Percentiles rank a stretch among this genome's conserved stretches.
Conservation (phyloP, 306 rosid species). For the Rubus parviflorus region DNA sequence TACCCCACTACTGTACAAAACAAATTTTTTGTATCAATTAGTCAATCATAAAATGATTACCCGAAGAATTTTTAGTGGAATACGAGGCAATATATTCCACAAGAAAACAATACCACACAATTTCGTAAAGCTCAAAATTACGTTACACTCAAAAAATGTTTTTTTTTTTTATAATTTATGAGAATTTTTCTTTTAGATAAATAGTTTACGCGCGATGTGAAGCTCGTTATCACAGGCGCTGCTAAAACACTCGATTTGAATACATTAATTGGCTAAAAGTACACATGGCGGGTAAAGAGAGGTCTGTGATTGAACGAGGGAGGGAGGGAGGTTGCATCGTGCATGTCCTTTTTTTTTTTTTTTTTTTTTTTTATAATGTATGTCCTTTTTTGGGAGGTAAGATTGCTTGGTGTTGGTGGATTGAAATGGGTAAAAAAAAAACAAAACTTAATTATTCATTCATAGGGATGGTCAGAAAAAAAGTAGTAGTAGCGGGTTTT, state of each 20-base stretch:
- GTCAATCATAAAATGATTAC: constrained; percentile 62
- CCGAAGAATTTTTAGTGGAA: constrained; percentile 47
- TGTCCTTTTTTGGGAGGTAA: constrained; percentile 15
- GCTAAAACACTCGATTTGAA: background rate
- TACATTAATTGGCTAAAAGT: constrained; percentile 16
- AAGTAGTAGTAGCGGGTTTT: constrained; percentile 76
- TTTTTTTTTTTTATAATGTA: constrained; percentile 9
- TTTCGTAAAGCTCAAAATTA: constrained; percentile 14
- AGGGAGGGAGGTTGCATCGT: too few relatives aligned
- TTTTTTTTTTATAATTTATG: background rate
- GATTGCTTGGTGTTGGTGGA: background rate
- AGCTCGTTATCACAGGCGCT: background rate
- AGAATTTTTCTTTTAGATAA: background rate
- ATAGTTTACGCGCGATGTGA: background rate
- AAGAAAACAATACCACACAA: constrained; percentile 26
- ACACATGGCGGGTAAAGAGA: constrained; percentile 22
- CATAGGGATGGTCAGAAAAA: constrained; percentile 48
- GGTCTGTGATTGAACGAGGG: constrained; percentile 1
- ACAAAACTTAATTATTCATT: constrained; percentile 15
- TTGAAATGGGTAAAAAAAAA: background rate
- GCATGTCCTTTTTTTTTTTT: constrained; percentile 22
- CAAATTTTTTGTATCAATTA: background rate
- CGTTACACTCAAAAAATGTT: background rate
- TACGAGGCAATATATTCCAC: constrained; percentile 39
- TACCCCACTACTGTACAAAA: background rate